A percentile compares a stretch with the other conserved stretches of the same genome.
Evolutionary conservation across 1,284 basidiomycete species (phyloP).

Genomic region (Phlebopus sp.): DNA sequence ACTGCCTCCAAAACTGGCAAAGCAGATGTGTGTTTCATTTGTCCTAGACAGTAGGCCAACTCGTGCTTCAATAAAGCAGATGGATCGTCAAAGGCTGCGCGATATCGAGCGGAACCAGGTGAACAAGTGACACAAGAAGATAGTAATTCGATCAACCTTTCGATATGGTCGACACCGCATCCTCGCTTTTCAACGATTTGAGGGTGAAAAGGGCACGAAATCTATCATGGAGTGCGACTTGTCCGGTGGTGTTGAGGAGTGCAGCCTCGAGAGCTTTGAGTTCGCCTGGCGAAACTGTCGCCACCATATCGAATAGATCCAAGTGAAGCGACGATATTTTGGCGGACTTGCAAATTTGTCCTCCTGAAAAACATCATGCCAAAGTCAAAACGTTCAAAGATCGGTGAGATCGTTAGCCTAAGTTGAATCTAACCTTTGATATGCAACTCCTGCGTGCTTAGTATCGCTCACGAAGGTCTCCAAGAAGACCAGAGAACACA

Average conservation of each 20-base stretch:
- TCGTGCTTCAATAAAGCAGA: conserved; percentile 97
- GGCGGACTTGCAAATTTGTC: conserved; percentile 34
- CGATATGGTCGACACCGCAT: conserved; percentile 83
- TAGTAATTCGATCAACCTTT: conserved; percentile 51
- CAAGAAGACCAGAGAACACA: conserved; percentile 83
- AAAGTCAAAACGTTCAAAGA: conserved; percentile 82
- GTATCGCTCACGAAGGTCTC: conserved; percentile 77
- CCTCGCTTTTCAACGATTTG: conserved; percentile 80
- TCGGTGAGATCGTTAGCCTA: conserved; percentile 49
- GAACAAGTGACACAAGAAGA: background rate
- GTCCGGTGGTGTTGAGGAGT: conserved; percentile 75
- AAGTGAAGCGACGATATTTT: conserved; percentile 12
- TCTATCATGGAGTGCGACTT: conserved; percentile 80
- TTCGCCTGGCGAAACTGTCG: conserved; percentile 36
- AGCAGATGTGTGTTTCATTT: conserved; percentile 77
- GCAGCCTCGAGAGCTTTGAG: conserved; percentile 61
- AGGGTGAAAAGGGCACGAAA: conserved; percentile 94
- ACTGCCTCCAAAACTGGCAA: conserved; percentile 80
- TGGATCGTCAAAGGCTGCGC: conserved; percentile 77
- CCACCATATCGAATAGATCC: conserved; percentile 23
- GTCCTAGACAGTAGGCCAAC: conserved; percentile 95
- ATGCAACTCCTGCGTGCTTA: conserved; percentile 26
- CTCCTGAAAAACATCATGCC: conserved; percentile 59
- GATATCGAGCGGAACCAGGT: conserved; percentile 4
- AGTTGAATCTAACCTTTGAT: conserved; percentile 13